Evolutionary conservation across 306 rosid species (phyloP), one percentile per base, ranked within the genome.

Genomic region (Quercus alba): DNA sequence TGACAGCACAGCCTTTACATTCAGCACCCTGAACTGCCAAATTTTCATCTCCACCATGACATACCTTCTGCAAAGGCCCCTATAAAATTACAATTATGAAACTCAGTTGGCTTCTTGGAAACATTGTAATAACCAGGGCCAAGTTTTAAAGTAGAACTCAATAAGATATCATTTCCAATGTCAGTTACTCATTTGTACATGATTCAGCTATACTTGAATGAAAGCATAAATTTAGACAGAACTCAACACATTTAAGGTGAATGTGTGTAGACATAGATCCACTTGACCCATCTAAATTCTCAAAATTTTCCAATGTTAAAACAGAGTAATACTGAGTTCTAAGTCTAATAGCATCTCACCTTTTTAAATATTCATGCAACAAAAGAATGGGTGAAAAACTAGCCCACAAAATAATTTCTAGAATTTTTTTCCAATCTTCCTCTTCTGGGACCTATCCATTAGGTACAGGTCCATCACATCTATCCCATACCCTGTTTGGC

Each of bases 21-120:
- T 90, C 96, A 46, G 90, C 86, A 81, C 92, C 92, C 31, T 77
- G 89, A 80, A 91, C 82, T 77, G 86, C 77, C 51, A 77, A 78
- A 73, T 87, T 92, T 80, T 86, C 91, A 84, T 89, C 80, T 72
- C 84, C 86, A 62, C 83, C 83, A 80, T 82, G 91, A 81, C 88
- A 88, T 64, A 89, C 96, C 87, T 90, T 91, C 81, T 58, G 85
- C 77, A 95, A 84, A 78, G 98, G 94, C 69, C 99, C 99, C 98
- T 95, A 81, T 59, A 82, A 84, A 80, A 85, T 63, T 30, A 85
- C 28, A 81, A 56, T 56, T 72, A 68, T 67, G 72, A 46, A 58
- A 72, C 31, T 63, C 56, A 28, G 74, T 56, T 58, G 69, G 63
- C 52, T 57, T 75, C 72, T 54, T 54, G 35, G 25, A 77, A 19